Conservation (phyloP, 495 filamentous ascomycete species). For the Pyronema omphalodes region DNA sequence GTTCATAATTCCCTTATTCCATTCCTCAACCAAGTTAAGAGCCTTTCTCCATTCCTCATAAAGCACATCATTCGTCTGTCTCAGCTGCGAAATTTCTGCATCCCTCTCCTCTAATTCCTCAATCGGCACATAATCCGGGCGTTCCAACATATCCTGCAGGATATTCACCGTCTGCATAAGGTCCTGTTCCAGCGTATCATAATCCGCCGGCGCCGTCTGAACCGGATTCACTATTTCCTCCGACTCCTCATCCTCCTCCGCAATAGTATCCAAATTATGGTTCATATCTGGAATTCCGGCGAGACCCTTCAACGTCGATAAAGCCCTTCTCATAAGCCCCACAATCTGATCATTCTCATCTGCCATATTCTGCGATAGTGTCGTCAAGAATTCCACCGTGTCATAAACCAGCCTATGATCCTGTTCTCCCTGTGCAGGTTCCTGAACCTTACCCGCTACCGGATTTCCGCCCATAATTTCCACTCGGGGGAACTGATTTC, state of each 20-base stretch:
- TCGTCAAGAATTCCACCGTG: slow-evolving; percentile 80
- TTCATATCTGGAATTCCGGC: slow-evolving; percentile 47
- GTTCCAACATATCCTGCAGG: slow-evolving; percentile 65
- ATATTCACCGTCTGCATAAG: slow-evolving; percentile 61
- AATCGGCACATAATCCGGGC: slow-evolving; percentile 90
- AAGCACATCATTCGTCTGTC: slow-evolving; percentile 79
- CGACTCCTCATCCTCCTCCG: slow-evolving; percentile 25
- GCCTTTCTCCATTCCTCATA: slow-evolving; percentile 79
- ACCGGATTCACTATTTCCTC: slow-evolving; percentile 27
- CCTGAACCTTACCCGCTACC: slow-evolving; percentile 27
- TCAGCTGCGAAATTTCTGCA: slow-evolving; percentile 65
- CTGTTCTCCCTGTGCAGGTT: slow-evolving; percentile 25
- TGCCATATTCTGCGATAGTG: slow-evolving; percentile 69
- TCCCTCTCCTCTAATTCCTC: slow-evolving; percentile 84
- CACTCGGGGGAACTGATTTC: slow-evolving; percentile 27
- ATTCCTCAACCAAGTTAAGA: slow-evolving; percentile 75
- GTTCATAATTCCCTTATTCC: slow-evolving; percentile 40
- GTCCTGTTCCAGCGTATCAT: slow-evolving; percentile 52
- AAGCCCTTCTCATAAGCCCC: slow-evolving; percentile 47
- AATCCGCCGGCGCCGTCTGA: slow-evolving; percentile 37
- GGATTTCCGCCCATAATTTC: slow-evolving; percentile 21
- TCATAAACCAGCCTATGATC: slow-evolving; percentile 43
- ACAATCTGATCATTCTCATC: slow-evolving; percentile 86
- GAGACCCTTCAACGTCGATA: slow-evolving; percentile 55
- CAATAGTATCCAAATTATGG: slow-evolving; percentile 15